These are phyloP conservation scores for Phaseolus coccineus DNA, from an alignment of 331 rosid species.

Conservation along the genomic window DNA sequence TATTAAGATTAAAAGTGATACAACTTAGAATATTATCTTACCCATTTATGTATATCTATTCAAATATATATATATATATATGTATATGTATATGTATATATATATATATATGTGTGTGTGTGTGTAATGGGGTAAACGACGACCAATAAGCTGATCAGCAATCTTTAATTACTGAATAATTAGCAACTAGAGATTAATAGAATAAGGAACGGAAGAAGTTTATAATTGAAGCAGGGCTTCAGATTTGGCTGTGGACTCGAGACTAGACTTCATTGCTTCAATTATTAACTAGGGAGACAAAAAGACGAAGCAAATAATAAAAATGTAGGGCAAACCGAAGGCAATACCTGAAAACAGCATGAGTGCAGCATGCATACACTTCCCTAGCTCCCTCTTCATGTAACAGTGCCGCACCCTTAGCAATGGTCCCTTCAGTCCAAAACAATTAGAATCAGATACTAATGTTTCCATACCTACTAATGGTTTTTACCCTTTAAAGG, in stretches of 20 bases:
- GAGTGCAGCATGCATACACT: conserved; percentile 85
- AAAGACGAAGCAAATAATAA: not conserved
- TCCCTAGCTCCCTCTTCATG: conserved; percentile 64
- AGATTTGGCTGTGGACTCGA: not conserved
- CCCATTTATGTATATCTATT: too few species aligned
- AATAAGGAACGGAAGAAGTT: not conserved
- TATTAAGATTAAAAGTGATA: too few species aligned
- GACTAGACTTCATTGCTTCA: not conserved
- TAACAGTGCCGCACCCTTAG: conserved; percentile 60
- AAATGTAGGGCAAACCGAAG: not conserved
- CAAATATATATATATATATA: too few species aligned
- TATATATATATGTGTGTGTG: too few species aligned
- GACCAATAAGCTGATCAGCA: not conserved
- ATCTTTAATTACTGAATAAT: not conserved
- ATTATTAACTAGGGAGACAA: conserved; percentile 12
- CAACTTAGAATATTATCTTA: too few species aligned
- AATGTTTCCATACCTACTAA: too few species aligned
- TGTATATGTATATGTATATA: too few species aligned
- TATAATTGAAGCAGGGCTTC: conserved; percentile 17
- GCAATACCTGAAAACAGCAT: conserved; percentile 87
- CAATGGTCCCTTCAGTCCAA: conserved; percentile 64
- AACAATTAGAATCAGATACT: conserved; percentile 17
- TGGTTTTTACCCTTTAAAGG: too few species aligned
- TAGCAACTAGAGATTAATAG: not conserved
- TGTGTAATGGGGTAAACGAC: not conserved